phyloP scores from a whole-genome alignment of 2,329 filamentous ascomycete genomes.

The Trichoderma brevicompactum region DNA sequence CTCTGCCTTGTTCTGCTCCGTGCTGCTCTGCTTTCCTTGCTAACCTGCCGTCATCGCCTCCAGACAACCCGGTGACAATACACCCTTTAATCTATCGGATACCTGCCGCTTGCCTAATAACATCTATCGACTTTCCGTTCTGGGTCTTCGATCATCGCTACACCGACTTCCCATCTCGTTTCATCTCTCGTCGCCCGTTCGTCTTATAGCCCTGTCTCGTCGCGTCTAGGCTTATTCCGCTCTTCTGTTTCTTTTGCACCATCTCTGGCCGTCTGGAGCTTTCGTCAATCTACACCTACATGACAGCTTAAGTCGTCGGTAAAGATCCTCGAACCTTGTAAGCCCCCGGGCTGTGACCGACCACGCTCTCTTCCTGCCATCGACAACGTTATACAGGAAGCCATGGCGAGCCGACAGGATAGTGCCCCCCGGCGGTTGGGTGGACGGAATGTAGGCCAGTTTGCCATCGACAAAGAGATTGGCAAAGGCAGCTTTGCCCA shows the following conservation, averaged over 20 bases:
- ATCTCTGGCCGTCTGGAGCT: conserved; percentile 18
- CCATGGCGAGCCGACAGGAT: conserved; percentile 48
- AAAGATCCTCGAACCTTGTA: conserved; percentile 44
- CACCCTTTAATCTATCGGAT: conserved; percentile 41
- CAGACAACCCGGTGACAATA: conserved; percentile 29
- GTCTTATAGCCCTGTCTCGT: conserved; percentile 28
- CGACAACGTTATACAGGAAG: conserved; percentile 42
- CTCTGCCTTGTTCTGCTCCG: neutral
- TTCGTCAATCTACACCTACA: conserved; percentile 42
- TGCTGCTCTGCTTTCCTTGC: conserved; percentile 20
- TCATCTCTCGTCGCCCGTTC: conserved; percentile 31
- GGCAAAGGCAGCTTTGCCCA: conserved; percentile 97
- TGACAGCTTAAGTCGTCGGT: conserved; percentile 44
- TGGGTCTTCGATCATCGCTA: conserved; percentile 18
- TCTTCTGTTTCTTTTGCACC: neutral
- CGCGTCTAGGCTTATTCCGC: conserved; percentile 16
- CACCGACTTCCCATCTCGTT: conserved; percentile 34
- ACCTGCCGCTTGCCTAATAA: conserved; percentile 35
- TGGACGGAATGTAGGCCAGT: conserved; percentile 66
- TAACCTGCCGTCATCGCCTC: conserved; percentile 33
- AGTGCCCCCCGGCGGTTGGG: conserved; percentile 42
- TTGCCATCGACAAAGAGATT: conserved; percentile 84
- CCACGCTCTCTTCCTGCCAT: conserved; percentile 41
- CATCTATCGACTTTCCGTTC: conserved; percentile 32
- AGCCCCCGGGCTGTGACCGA: conserved; percentile 43